Evolutionary conservation across 139 green algal species (phyloP).

Genomic region (Zygnema circumcarinatum): DNA sequence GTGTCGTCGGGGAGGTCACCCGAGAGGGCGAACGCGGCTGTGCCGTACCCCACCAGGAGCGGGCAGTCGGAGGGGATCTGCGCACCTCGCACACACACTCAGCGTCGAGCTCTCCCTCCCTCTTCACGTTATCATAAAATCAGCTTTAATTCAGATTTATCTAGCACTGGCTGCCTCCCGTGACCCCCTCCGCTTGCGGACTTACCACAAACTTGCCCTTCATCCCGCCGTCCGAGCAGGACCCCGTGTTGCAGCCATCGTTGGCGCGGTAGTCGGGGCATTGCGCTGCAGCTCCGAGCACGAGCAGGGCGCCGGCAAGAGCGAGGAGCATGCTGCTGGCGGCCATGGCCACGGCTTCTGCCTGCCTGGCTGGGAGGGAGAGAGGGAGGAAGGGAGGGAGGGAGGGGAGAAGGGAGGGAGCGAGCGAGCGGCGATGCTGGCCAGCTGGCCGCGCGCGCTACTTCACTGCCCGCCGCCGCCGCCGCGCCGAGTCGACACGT

Average conservation of each 20-base stretch:
- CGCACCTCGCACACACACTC: too few relatives aligned
- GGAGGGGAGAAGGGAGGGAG: background rate
- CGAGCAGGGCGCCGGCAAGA: background rate
- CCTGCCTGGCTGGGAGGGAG: conserved; percentile 1
- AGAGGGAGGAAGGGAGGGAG: background rate
- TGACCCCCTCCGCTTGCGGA: too few relatives aligned
- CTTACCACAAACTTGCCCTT: background rate
- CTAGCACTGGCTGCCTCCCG: too few relatives aligned
- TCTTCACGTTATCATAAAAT: too few relatives aligned
- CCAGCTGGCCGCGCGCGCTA: too few relatives aligned
- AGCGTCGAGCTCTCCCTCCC: too few relatives aligned
- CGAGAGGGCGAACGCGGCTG: background rate
- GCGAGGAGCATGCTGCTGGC: background rate
- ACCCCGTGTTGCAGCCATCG: background rate
- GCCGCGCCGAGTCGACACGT: too few relatives aligned
- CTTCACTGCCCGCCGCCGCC: too few relatives aligned
- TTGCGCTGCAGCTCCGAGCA: background rate
- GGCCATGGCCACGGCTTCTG: too few relatives aligned
- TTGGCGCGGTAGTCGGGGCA: background rate
- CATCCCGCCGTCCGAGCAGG: background rate
- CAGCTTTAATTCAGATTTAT: too few relatives aligned
- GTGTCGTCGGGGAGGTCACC: background rate
- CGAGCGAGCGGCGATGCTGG: background rate
- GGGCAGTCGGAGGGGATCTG: background rate
- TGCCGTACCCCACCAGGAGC: background rate